phyloP scores from a whole-genome alignment of 768 basidiomycete genomes.

The Chalciporus piperatus region DNA sequence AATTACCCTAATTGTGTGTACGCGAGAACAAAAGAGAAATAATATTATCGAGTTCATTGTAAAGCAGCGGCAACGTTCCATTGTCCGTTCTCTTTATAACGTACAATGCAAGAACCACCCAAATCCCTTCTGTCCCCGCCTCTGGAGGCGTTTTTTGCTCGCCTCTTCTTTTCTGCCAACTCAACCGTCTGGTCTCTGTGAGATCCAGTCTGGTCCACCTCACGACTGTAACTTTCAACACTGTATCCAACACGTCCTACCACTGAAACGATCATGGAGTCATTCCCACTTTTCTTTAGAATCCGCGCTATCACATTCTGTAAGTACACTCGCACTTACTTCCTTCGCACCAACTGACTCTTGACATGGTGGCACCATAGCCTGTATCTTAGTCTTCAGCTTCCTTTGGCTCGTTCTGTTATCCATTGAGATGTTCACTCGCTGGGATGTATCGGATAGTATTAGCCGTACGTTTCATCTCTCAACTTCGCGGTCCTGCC shows the following conservation, averaged over 20 bases:
- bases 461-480: slow-evolving; percentile 41
- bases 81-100: slow-evolving; percentile 10
- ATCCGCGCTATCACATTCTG: slow-evolving; percentile 29
- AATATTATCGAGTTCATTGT: slow-evolving; percentile 16
- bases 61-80: slow-evolving; percentile 3
- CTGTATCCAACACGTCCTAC: neutral
- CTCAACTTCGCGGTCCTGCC: neutral
- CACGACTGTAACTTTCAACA: neutral
- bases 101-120: neutral
- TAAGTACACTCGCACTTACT: slow-evolving; percentile 18
- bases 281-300: slow-evolving; percentile 30
- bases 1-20: slow-evolving; percentile 1
- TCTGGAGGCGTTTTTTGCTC: slow-evolving; percentile 24
- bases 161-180: slow-evolving; percentile 1
- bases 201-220: slow-evolving; percentile 7
- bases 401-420: slow-evolving; percentile 50
- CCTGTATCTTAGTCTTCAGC: slow-evolving; percentile 40
- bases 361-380: slow-evolving; percentile 28
- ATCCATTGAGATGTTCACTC: slow-evolving; percentile 43
- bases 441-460: slow-evolving; percentile 44
- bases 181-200: slow-evolving; percentile 16
- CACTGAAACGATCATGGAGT: slow-evolving; percentile 21
- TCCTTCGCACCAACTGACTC: neutral
- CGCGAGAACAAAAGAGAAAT: slow-evolving; percentile 16
- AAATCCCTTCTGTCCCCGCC: slow-evolving; percentile 3